Evolutionary conservation across 208 protist genomes (phyloP), one percentile per base, ranked within the genome.

Genomic region (Leishmania mexicana): DNA sequence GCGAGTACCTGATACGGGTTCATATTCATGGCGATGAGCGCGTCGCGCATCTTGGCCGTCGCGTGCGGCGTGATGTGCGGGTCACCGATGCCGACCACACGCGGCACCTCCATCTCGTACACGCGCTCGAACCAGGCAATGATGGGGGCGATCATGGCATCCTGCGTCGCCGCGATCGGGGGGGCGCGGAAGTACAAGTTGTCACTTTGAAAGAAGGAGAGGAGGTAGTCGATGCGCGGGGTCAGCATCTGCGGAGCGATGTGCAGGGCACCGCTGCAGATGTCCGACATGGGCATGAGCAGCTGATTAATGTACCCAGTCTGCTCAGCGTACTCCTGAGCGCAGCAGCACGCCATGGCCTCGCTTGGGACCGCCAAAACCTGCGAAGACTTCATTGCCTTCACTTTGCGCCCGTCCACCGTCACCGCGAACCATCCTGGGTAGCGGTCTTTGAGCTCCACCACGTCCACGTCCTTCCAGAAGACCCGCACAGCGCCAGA

Each of bases 1-100:
- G 94, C 87, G 11, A 98, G 89, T 35, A 98, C 85, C 83, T 98
- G 96, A 75, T 98, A 98, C 10, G 94, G 93, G 84, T 98, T 98
- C 89, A 98, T 91, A 31, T 92, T 85, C 89, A 96, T 90, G 17
- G 87, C 86, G 31, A 96, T 74, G 24, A 98, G 89, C 24, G 79
- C 85, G 72, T 96, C 91, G 5, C 93, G 91, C 73, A 98, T 88
- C 68, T 88, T 85, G 38, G 86, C 75, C 0, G 85, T 84, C 21
- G 87, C 80, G 65, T 94, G 79, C 35, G 93, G 85, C 8, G 89
- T 81, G 81, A 97, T 91, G 58, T 88, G 86, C 17, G 94, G 91
- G 72, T 97, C 87, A 45, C 93, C 93, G 65, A 98, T 97, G 64
- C 92, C 92, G 0, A 96, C 92, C 65, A 98, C 89, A 54, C 94